Evolutionary conservation across 1,284 basidiomycete species (phyloP), one percentile per base, ranked within the genome.

Genomic region (Pseudozyma sp.): DNA sequence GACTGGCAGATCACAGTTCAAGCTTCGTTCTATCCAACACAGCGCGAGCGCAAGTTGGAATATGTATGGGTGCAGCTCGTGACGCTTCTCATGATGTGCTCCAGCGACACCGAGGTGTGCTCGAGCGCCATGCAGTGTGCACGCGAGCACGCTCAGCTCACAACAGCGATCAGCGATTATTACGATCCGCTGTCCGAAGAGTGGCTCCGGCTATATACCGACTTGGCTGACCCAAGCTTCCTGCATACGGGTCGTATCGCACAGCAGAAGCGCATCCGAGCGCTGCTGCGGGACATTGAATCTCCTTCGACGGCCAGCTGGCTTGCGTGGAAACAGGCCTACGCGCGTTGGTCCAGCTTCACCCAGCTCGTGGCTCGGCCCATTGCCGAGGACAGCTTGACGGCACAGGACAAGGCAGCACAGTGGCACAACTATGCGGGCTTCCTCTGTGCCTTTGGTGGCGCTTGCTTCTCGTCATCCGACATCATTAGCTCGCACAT

Each of bases 351-450:
- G 90, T 85, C 86, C 31, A 83, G 85, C 7, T 83, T 92, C 34
- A 82, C 80, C 11, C 68, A 64, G 49, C 42, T 79, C 10, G 77
- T 79, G 16, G 72, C 62, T 17, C 39, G 66, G 11, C 46, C 67
- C 51, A 40, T 65, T 10, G 77, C 92, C 90, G 92, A 94, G 17
- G 88, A 90, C 68, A 89, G 90, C 14, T 50, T 58, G 17, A 54
- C 68, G 4, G 73, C 69, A 9, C 78, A 80, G 54, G 77, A 79
- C 35, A 80, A 77, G 59, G 80, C 80, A 3, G 79, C 77, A 1
- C 79, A 94, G 75, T 97, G 94, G 94, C 91, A 94, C 80, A 94
- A 96, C 83, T 87, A 94, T 24, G 91, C 92, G 0, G 86, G 93
- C 31, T 93, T 92, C 84, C 85, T 96, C 44, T 90, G 92, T 16